phyloP scores from a whole-genome alignment of 805 yeast genomes.

The Cyberlindnera maclurae region DNA sequence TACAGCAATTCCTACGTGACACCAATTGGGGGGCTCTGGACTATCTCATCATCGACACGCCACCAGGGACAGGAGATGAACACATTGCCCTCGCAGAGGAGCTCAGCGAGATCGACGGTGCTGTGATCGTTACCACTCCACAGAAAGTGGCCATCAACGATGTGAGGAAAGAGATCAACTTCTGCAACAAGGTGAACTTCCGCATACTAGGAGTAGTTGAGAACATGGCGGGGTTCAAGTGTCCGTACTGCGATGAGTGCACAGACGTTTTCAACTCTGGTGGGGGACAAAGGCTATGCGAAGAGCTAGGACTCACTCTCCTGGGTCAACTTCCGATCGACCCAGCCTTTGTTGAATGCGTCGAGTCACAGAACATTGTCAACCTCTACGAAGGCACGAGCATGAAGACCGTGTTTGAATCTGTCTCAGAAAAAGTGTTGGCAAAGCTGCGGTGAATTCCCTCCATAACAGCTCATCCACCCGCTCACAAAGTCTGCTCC shows the following conservation, averaged over 20 bases:
- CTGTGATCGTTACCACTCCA: conserved; percentile 93
- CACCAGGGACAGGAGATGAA: conserved; percentile 98
- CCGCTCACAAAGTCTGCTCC: no score
- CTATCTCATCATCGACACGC: conserved; percentile 87
- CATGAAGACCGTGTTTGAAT: conserved; percentile 11
- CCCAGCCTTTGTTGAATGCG: conserved; percentile 79
- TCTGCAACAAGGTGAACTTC: conserved; percentile 81
- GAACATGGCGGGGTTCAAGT: conserved; percentile 94
- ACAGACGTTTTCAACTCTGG: conserved; percentile 91
- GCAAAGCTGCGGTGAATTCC: neutral
- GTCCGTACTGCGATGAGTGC: conserved; percentile 90
- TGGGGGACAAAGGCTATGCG: conserved; percentile 77
- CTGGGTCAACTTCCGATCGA: conserved; percentile 91
- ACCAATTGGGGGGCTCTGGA: conserved; percentile 82
- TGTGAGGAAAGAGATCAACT: conserved; percentile 88
- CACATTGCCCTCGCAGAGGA: conserved; percentile 96
- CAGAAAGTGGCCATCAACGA: conserved; percentile 91
- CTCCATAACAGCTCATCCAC: no score
- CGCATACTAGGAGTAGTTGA: conserved; percentile 81
- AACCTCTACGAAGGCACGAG: conserved; percentile 4
- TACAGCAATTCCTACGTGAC: conserved; percentile 84
- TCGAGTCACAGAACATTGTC: conserved; percentile 48
- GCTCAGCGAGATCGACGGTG: conserved; percentile 73
- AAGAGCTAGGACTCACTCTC: conserved; percentile 52
- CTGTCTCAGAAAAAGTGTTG: conserved; percentile 6